Percentiles rank a stretch among this genome's conserved stretches.
These are phyloP conservation scores for Globisporangium abappressorium DNA, from an alignment of 352 stramenopile genomes.

Conservation along the genomic window DNA sequence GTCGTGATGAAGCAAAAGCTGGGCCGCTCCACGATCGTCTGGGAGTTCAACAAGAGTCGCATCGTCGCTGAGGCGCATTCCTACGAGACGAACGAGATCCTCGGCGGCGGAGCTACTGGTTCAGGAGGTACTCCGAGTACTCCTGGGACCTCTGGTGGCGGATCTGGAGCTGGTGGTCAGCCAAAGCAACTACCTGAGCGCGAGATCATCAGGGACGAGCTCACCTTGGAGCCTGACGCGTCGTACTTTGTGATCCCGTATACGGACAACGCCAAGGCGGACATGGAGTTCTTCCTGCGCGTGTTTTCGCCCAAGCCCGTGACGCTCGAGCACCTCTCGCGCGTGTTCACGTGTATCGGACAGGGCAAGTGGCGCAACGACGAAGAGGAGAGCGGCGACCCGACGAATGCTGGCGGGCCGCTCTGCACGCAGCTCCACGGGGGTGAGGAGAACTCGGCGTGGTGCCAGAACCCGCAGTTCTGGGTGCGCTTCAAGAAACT, in stretches of 20 bases:
- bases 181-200: constrained; percentile 61
- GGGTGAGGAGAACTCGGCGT: constrained; percentile 56
- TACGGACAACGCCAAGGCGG: constrained; percentile 73
- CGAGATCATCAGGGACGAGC: constrained; percentile 72
- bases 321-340: constrained; percentile 64
- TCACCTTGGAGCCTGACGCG: constrained; percentile 66
- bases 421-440: constrained; percentile 44
- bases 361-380: constrained; percentile 69
- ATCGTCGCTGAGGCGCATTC: constrained; percentile 72
- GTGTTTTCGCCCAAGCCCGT: constrained; percentile 79
- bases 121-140: background rate
- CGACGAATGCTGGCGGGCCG: constrained; percentile 69
- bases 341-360: constrained; percentile 57
- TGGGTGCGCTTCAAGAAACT: constrained; percentile 51
- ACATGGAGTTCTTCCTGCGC: constrained; percentile 90
- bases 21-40: constrained; percentile 52
- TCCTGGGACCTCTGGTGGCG: background rate
- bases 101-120: background rate
- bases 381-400: constrained; percentile 44
- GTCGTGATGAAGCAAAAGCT: constrained; percentile 78
- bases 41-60: constrained; percentile 65
- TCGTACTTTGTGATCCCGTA: constrained; percentile 85
- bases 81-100: constrained; percentile 37
- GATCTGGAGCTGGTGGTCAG: background rate
- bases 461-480: constrained; percentile 91